Conservation (phyloP, 2,329 filamentous ascomycete species). For the Aspergillus pseudotamarii region DNA sequence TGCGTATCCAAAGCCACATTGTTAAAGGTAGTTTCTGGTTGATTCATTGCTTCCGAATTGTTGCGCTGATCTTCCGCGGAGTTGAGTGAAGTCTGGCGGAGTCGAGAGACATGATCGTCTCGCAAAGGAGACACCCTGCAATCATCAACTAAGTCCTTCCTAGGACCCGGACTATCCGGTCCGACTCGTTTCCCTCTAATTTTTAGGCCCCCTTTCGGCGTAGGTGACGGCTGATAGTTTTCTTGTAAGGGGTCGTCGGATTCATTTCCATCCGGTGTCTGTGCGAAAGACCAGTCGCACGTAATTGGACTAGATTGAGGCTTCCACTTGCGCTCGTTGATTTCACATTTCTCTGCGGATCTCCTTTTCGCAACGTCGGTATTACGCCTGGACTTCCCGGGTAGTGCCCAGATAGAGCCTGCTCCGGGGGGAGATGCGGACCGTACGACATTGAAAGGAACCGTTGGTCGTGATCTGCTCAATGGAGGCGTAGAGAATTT, state of each 20-base stretch:
- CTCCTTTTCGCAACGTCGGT: conserved; percentile 25
- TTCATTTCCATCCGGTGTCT: conserved; percentile 37
- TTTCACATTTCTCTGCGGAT: conserved; percentile 24
- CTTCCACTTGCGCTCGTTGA: conserved; percentile 26
- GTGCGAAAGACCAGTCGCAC: conserved; percentile 42
- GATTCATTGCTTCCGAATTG: conserved; percentile 8
- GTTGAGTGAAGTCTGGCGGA: conserved; percentile 12
- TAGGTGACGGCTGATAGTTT: conserved; percentile 33
- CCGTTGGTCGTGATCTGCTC: conserved; percentile 20
- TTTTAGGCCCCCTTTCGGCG: conserved; percentile 25
- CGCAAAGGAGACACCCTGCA: conserved; percentile 16
- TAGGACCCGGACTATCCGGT: conserved; percentile 6
- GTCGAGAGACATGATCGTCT: conserved; percentile 16
- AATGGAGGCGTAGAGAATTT: conserved; percentile 29
- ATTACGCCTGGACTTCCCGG: conserved; percentile 26
- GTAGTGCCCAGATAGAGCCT: conserved; percentile 43
- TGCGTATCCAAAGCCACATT: conserved; percentile 11
- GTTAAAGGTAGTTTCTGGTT: conserved; percentile 8
- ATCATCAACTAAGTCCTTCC: conserved; percentile 13
- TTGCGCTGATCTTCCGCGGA: conserved; percentile 16
- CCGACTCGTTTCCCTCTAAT: conserved; percentile 26
- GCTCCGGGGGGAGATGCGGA: conserved; percentile 38
- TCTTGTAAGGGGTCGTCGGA: conserved; percentile 49
- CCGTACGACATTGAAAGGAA: conserved; percentile 17
- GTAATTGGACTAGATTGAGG: conserved; percentile 32